Evolutionary conservation across 2,329 filamentous ascomycete genomes (phyloP), one percentile per base, ranked within the genome.

Genomic region (Aureobasidium sp.): DNA sequence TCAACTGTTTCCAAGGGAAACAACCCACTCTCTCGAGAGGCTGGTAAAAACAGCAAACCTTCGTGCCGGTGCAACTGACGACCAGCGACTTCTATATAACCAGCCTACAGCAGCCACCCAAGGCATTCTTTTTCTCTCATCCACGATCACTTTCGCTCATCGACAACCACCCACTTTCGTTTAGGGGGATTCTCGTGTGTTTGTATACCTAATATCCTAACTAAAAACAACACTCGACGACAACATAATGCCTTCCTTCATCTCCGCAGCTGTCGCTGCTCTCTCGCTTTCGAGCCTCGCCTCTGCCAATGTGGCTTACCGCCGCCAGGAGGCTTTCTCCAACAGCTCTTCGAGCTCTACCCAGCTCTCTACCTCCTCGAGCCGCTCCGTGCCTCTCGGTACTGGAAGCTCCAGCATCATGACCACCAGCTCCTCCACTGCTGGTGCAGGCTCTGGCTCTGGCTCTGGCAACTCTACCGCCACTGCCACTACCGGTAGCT

Each of bases 261-360:
- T 60, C 34, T 60, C 57, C 27, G 57, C 57, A 60, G 57, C 57
- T 37, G 26, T 60, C n/a, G 57, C 57, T 60, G 57, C 57, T 5
- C 36, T 60, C 34, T 60, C 57, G 57, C 57, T 60, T 42, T 60
- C 57, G 57, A 60, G 57, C 46, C 20, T 60, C 23, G 57, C 36
- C 36, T 41, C 44, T 23, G 57, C 57, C 41, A 41, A 47, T 6
- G 55, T 58, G 41, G 41, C 42, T 8, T 58, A 58, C 55, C 55
- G 55, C 27, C 55, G 55, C n/a, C 32, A 37, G 20, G 55, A 60
- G 57, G n/a, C 23, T 23, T 23, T 7, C 46, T 17, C 26, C 46
- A 60, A 60, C 46, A 60, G 46, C 46, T 41, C 57, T 15, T 51
- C 29, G 23, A 46, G 53, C 41, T 32, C 41, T 32, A 32, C 29